phyloP scores from a whole-genome alignment of 176 grass and related monocot species.

The Poa pratensis region DNA sequence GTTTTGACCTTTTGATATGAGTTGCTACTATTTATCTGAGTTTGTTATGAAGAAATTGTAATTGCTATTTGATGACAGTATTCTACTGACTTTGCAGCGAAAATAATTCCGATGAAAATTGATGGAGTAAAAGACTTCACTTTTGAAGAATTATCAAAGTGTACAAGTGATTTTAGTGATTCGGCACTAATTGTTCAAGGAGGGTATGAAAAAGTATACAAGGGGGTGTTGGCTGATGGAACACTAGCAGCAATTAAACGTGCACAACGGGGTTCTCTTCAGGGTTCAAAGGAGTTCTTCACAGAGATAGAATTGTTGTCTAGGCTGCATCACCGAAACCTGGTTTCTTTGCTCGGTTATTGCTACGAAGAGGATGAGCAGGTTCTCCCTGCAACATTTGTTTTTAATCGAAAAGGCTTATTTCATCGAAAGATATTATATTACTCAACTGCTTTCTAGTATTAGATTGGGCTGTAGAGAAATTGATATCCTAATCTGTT shows the following conservation, averaged over 20 bases:
- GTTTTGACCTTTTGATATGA: neutral
- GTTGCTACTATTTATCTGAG: neutral
- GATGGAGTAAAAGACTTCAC: conserved; percentile 70
- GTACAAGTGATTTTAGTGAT: conserved; percentile 57
- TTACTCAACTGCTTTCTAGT: conserved; percentile 31
- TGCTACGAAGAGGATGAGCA: conserved; percentile 89
- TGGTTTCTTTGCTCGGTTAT: conserved; percentile 82
- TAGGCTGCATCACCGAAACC: conserved; percentile 75
- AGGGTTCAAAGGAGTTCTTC: conserved; percentile 83
- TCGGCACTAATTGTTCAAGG: conserved; percentile 69
- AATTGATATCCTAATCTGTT: neutral
- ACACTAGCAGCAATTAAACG: conserved; percentile 75
- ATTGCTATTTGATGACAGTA: conserved; percentile 23
- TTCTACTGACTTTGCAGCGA: conserved; percentile 40
- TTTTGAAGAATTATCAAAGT: conserved; percentile 64
- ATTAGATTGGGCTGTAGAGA: conserved; percentile 6
- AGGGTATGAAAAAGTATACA: conserved; percentile 83
- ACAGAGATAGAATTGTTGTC: conserved; percentile 82
- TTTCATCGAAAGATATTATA: neutral
- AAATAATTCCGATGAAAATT: conserved; percentile 70
- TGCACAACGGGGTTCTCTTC: conserved; percentile 69
- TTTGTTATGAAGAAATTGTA: neutral
- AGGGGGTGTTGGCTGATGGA: conserved; percentile 67
- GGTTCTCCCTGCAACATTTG: conserved; percentile 38
- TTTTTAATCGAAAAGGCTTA: neutral